Percentiles rank a stretch among this genome's conserved stretches.
phyloP scores from a whole-genome alignment of 805 yeast species.

The Saccharomycopsis sp. region DNA sequence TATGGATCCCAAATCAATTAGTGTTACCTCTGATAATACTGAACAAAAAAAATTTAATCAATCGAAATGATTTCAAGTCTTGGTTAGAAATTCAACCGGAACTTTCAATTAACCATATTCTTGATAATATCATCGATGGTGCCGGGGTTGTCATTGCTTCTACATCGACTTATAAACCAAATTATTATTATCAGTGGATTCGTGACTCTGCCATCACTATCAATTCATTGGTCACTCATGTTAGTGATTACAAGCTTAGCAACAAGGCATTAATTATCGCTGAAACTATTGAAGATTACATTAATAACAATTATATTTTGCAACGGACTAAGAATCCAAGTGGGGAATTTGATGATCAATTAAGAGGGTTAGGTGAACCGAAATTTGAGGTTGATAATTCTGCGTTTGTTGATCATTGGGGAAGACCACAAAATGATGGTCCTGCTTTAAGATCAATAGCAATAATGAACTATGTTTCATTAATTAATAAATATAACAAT shows the following conservation, averaged over 20 bases:
- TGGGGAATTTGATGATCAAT: constrained; percentile 48
- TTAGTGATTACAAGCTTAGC: constrained; percentile 36
- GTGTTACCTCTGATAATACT: background rate
- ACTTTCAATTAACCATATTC: constrained; percentile 35
- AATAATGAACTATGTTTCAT: constrained; percentile 17
- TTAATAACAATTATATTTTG: constrained; percentile 47
- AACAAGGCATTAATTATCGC: constrained; percentile 27
- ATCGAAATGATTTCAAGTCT: constrained; percentile 29
- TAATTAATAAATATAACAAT: constrained; percentile 15
- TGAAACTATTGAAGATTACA: constrained; percentile 48
- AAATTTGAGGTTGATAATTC: constrained; percentile 66
- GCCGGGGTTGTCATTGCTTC: constrained; percentile 79
- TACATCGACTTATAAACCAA: constrained; percentile 63
- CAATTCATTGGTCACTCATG: constrained; percentile 50
- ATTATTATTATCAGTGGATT: constrained; percentile 86
- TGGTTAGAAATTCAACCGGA: constrained; percentile 41
- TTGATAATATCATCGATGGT: constrained; percentile 46
- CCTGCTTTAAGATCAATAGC: constrained; percentile 78
- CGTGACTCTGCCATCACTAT: constrained; percentile 84
- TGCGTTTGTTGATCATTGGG: constrained; percentile 69
- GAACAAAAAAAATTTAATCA: background rate
- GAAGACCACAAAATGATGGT: constrained; percentile 94
- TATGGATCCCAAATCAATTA: background rate
- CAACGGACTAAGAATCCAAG: constrained; percentile 67
- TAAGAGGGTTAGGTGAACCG: constrained; percentile 80